Evolutionary conservation across 1,284 basidiomycete species (phyloP), one percentile per base, ranked within the genome.

Genomic region (Dichomitus squalens): DNA sequence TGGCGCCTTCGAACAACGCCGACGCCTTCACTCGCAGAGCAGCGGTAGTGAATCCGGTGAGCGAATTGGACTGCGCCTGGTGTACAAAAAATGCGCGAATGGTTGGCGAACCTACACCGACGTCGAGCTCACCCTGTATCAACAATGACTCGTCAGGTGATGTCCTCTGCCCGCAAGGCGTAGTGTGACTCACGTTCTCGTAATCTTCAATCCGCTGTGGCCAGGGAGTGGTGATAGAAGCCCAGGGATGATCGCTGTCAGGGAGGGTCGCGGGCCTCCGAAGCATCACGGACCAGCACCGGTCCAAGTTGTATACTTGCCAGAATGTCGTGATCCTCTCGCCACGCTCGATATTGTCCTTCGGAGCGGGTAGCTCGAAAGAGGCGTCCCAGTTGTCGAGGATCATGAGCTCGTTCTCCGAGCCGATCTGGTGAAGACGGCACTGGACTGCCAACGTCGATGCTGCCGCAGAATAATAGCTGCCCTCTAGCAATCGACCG

Each of bases 21-120:
- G 89, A 85, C 9, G 87, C 87, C 72, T 92, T 92, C 46, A 81
- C 85, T 61, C 87, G 84, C 57, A 89, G 71, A 6, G 88, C 85
- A 29, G 77, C 73, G 35, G 79, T 77, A 6, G 87, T 85, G 69
- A 86, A 89, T 20, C 85, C 82, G 49, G 77, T 79, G 27, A 73
- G 70, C 8, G 74, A 65, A 35, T 76, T 73, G 6, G 81, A 76
- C 53, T 82, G 81, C 35, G 80, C 85, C 55, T 83, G 73, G 49
- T 71, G 72, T 9, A 69, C 76, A 54, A 90, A 78, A 72, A 90
- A 90, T 40, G 80, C 74, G 55, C 78, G 79, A 53, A 84, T 79
- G 9, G 86, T 87, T 39, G 84, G 82, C 55, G 81, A 79, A 47
- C 81, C 77, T 50, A 74, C 72, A 41, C 76, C 70, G 44, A 76